Evolutionary conservation across 352 stramenopile genomes (phyloP).

Genomic region (Globisporangium okanoganense): DNA sequence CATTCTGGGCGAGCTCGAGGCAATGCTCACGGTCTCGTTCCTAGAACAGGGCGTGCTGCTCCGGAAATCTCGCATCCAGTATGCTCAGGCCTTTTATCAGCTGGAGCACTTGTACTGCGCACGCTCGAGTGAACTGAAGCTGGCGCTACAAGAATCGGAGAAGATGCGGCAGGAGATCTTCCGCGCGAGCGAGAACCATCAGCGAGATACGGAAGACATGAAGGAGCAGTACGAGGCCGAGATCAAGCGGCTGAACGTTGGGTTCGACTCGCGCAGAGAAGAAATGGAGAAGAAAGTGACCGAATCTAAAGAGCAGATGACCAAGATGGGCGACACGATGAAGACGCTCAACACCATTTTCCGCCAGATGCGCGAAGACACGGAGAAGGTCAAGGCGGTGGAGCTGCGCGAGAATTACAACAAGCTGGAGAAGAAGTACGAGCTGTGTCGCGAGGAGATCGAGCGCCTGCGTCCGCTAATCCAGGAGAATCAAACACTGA

Average conservation of each 20-base stretch:
- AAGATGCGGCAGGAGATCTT: conserved; percentile 31
- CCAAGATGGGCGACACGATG: conserved; percentile 91
- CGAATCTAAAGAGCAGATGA: conserved; percentile 77
- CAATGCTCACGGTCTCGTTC: conserved; percentile 86
- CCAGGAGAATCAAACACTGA: conserved; percentile 44
- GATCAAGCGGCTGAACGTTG: conserved; percentile 35
- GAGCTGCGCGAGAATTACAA: conserved; percentile 81
- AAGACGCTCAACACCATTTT: conserved; percentile 93
- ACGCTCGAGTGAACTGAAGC: conserved; percentile 29
- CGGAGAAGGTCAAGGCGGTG: conserved; percentile 83
- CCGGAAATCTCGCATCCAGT: conserved; percentile 72
- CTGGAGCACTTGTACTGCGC: conserved; percentile 53
- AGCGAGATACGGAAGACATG: conserved; percentile 34
- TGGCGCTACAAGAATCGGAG: conserved; percentile 34
- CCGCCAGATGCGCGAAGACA: conserved; percentile 90
- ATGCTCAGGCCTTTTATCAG: conserved; percentile 74
- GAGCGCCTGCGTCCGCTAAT: conserved; percentile 55
- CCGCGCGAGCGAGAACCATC: conserved; percentile 28
- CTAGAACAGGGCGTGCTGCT: conserved; percentile 85
- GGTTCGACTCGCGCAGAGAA: conserved; percentile 45
- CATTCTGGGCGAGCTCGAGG: conserved; percentile 79
- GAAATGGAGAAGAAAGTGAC: conserved; percentile 70
- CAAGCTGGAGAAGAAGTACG: conserved; percentile 72
- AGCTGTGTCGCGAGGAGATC: conserved; percentile 52
- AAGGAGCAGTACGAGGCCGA: conserved; percentile 49